phyloP scores from a whole-genome alignment of 371 early-diverging fungal species.

The Rhizopus sp. region DNA sequence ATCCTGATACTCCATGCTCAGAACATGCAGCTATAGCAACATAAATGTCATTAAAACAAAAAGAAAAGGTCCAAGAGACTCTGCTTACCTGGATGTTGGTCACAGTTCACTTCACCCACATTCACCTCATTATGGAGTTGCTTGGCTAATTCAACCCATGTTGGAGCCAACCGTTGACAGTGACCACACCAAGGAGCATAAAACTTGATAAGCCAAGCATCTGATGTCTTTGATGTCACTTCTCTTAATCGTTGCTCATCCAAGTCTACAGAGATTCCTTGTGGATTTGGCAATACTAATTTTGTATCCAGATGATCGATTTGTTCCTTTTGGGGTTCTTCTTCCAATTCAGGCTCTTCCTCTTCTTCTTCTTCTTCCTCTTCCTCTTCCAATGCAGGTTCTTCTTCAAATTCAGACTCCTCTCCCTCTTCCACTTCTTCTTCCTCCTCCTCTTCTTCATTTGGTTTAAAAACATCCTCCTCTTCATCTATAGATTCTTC shows the following conservation, averaged over 20 bases:
- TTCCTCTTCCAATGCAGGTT: neutral
- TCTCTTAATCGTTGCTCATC: constrained; percentile 21
- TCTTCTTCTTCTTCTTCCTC: neutral
- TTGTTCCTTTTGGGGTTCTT: neutral
- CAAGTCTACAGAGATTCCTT: constrained; percentile 35
- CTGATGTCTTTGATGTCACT: constrained; percentile 3
- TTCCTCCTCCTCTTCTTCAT: constrained; percentile 2
- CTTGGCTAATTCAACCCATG: constrained; percentile 71
- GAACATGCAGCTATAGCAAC: constrained; percentile 47
- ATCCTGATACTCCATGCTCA: constrained; percentile 69
- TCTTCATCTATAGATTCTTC: constrained; percentile 4
- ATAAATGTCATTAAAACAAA: neutral
- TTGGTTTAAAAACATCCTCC: neutral
- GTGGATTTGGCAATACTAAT: constrained; percentile 26
- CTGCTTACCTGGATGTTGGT: constrained; percentile 46
- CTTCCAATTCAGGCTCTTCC: neutral
- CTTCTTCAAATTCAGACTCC: too few species aligned
- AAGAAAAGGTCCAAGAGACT: neutral
- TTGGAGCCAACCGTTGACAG: constrained; percentile 82
- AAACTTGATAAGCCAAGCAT: constrained; percentile 74
- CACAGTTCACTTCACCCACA: constrained; percentile 86
- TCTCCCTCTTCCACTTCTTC: constrained; percentile 7
- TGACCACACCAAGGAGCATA: constrained; percentile 90
- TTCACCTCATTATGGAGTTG: constrained; percentile 69
- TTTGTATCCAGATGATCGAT: neutral